Conservation (phyloP, 139 green algal species). For the Picochlorum sp. region DNA sequence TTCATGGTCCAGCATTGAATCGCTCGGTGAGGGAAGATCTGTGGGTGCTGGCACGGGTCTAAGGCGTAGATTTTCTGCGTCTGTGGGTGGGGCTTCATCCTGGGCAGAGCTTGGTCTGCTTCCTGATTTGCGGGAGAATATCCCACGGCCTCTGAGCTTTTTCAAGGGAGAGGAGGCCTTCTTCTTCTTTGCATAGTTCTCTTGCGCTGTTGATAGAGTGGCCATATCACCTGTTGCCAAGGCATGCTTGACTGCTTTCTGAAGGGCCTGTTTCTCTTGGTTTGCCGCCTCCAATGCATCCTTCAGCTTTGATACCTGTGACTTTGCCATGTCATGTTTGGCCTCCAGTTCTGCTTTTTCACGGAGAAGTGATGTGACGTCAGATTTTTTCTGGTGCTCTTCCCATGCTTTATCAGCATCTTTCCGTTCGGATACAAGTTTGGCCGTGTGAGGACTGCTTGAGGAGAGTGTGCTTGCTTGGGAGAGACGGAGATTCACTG, state of each 20-base stretch:
- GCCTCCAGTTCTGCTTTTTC: slow-evolving; percentile 36
- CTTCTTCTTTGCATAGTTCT: no score
- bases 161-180: no score
- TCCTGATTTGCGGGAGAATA: no score
- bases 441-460: not conserved
- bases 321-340: slow-evolving; percentile 4
- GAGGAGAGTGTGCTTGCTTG: not conserved
- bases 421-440: slow-evolving; percentile 11
- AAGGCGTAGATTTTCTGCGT: no score
- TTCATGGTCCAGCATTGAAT: not conserved
- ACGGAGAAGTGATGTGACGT: slow-evolving; percentile 22
- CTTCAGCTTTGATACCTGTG: slow-evolving; percentile 39
- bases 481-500: not conserved
- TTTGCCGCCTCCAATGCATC: slow-evolving; percentile 5
- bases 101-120: not conserved
- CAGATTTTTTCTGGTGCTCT: slow-evolving; percentile 17
- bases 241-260: no score
- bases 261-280: no score
- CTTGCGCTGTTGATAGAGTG: no score
- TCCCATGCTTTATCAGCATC: slow-evolving; percentile 17
- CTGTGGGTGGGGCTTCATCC: not conserved
- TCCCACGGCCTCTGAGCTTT: no score
- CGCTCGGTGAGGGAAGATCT: not conserved
- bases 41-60: not conserved
- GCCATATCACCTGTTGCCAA: no score